These are phyloP conservation scores for Scheffersomyces parashehatae DNA, from an alignment of 1,139 yeast genomes.

Conservation along the genomic window DNA sequence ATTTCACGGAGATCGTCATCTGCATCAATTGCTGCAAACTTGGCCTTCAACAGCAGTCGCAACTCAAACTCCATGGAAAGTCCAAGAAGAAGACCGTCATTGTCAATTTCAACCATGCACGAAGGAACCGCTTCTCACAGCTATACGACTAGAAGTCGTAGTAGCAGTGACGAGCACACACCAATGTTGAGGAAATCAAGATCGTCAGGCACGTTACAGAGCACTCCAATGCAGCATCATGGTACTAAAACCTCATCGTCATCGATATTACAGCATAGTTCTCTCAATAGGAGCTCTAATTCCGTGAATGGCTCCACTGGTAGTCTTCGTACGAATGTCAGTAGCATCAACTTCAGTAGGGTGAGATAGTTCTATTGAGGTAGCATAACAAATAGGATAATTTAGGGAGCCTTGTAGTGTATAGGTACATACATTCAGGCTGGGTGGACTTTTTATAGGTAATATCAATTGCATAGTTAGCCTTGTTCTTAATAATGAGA, in stretches of 20 bases:
- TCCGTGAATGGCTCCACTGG: conserved; percentile 9
- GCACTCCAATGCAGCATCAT: too few relatives aligned
- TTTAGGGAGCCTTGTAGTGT: too few relatives aligned
- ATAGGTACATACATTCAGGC: too few relatives aligned
- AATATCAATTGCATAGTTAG: too few relatives aligned
- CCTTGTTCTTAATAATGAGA: too few relatives aligned
- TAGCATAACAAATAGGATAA: too few relatives aligned
- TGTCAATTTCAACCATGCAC: conserved; percentile 5
- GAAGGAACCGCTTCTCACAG: background rate
- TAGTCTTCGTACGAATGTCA: conserved; percentile 12
- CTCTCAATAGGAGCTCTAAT: too few relatives aligned
- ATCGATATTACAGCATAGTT: too few relatives aligned
- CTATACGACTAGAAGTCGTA: conserved; percentile 6
- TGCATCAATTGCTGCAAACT: conserved; percentile 33
- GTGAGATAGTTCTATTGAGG: conserved; percentile 18
- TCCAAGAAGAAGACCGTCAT: conserved; percentile 13
- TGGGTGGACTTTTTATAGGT: too few relatives aligned
- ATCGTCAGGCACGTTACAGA: conserved; percentile 15
- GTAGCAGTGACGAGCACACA: conserved; percentile 5
- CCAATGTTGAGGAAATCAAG: conserved; percentile 14
- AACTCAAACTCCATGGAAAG: conserved; percentile 12
- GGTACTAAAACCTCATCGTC: too few relatives aligned
- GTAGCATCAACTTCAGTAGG: conserved; percentile 35
- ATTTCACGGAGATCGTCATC: conserved; percentile 20
- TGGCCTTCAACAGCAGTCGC: conserved; percentile 28